Percentiles rank a stretch among this genome's conserved stretches.
Evolutionary conservation across 192 early-diverging fungal species (phyloP).

Genomic region (Thamnidium elegans): DNA sequence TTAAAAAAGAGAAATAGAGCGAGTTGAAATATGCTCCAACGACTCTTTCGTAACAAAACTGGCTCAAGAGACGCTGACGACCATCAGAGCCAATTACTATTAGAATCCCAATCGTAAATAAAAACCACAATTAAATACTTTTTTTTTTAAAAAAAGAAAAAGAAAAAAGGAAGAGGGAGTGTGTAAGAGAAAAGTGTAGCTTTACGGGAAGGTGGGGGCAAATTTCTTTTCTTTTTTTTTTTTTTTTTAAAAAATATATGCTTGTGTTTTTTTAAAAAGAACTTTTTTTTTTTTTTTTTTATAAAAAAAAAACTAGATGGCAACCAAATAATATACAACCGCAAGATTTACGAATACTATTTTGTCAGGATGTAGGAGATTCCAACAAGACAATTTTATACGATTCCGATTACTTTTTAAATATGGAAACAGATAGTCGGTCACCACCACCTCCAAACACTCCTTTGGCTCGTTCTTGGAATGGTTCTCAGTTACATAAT

Average conservation of each 20-base stretch:
- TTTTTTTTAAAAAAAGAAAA: too few species aligned
- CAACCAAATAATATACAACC: conserved; percentile 36
- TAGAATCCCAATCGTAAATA: conserved; percentile 33
- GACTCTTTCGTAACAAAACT: conserved; percentile 33
- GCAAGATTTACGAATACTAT: conserved; percentile 45
- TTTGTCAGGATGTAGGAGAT: conserved; percentile 48
- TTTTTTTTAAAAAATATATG: conserved; percentile 1
- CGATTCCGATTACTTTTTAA: conserved; percentile 39
- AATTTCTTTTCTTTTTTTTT: background rate
- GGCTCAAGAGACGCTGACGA: conserved; percentile 25
- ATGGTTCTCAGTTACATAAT: conserved; percentile 34
- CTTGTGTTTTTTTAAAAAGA: background rate
- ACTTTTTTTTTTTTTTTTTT: conserved; percentile 14
- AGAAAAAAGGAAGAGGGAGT: background rate
- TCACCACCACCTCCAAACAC: conserved; percentile 22
- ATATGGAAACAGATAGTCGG: background rate
- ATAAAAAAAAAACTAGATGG: conserved; percentile 36
- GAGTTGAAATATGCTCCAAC: conserved; percentile 22
- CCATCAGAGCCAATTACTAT: conserved; percentile 21
- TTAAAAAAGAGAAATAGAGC: background rate
- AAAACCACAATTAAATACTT: background rate
- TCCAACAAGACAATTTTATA: conserved; percentile 46
- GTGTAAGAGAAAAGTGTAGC: too few species aligned
- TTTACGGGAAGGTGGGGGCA: background rate
- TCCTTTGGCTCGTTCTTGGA: conserved; percentile 36